Evolutionary conservation across 2,329 filamentous ascomycete species (phyloP), one percentile per base, ranked within the genome.

Genomic region (Neofusicoccum laricinum): DNA sequence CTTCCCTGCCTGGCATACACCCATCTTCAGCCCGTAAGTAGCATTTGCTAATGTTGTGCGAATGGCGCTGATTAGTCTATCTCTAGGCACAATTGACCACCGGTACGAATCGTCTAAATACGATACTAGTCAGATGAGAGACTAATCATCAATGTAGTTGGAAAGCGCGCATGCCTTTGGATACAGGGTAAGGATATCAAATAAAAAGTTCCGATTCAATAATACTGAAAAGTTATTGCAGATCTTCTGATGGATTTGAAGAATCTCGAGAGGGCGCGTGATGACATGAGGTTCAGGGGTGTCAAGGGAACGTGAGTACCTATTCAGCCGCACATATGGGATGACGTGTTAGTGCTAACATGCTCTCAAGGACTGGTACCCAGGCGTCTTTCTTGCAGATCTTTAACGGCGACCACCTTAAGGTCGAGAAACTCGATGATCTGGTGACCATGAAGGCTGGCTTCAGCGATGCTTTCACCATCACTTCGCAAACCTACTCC

Each of bases 371-470:
- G n/a, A 65, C 64, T 5, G 64, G 64, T 32, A 61, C 64, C 30
- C 91, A 95, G 77, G 92, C 91, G 0, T 89, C 86, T 2, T 93
- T 93, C 82, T 79, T 92, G 45, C 84, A 88, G 68, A 87, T 91
- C 71, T 91, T 89, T 78, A 78, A 85, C 66, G 81, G 82, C 65
- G 81, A 88, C 73, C 81, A 85, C 71, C 76, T 74, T 45, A 88
- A 89, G 75, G 83, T 88, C 49, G 86, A 88, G 72, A 78, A 81
- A 67, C 79, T 90, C 19, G 86, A 90, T 71, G 81, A 86, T 70
- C 80, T 89, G 1, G 83, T 90, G 14, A 88, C 85, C 57, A 72
- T 87, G 73, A 89, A 89, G 75, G 85, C 87, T n/a, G 87, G 87
- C 21, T 90, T 90, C 74, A 75, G 76, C 49, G 81, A 81, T 36